phyloP scores from a whole-genome alignment of 2,329 filamentous ascomycete species.

The Xylariaceae sp. region DNA sequence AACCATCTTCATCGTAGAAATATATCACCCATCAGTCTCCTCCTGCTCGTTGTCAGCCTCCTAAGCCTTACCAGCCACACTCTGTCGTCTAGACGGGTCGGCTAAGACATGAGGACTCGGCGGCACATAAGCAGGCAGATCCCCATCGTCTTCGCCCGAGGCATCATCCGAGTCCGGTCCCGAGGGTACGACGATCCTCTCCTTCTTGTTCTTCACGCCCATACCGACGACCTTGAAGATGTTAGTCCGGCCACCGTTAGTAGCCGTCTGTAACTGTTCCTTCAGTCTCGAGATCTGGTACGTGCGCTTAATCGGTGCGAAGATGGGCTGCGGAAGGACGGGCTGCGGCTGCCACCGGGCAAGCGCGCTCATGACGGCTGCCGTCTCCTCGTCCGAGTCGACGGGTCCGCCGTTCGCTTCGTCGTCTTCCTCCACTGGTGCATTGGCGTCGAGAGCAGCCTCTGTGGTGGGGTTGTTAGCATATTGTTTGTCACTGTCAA shows the following conservation, averaged over 20 bases:
- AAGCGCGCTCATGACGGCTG: conserved; percentile 79
- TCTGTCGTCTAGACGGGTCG: too few species aligned
- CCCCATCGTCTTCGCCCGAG: conserved; percentile 44
- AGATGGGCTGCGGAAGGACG: conserved; percentile 62
- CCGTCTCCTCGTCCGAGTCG: conserved; percentile 92
- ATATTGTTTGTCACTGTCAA: not conserved
- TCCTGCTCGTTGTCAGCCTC: too few species aligned
- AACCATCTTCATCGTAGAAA: too few species aligned
- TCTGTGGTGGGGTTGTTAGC: conserved; percentile 49
- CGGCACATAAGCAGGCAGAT: too few species aligned
- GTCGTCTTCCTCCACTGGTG: conserved; percentile 80
- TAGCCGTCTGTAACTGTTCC: conserved; percentile 63
- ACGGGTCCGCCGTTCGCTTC: conserved; percentile 76
- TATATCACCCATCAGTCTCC: too few species aligned
- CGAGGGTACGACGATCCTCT: conserved; percentile 42
- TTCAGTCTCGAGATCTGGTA: conserved; percentile 61
- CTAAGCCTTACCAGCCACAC: too few species aligned
- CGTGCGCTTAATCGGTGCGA: conserved; percentile 58
- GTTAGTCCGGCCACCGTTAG: conserved; percentile 61
- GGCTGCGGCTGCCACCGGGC: conserved; percentile 74
- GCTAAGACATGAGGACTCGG: too few species aligned
- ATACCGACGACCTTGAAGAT: conserved; percentile 59
- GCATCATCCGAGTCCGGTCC: conserved; percentile 50
- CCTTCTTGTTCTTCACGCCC: conserved; percentile 52
- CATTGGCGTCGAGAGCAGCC: conserved; percentile 90